Percentiles rank a stretch among this genome's conserved stretches.
These are phyloP conservation scores for Calonectria pauciramosa DNA, from an alignment of 2,329 filamentous ascomycete species.

Conservation along the genomic window DNA sequence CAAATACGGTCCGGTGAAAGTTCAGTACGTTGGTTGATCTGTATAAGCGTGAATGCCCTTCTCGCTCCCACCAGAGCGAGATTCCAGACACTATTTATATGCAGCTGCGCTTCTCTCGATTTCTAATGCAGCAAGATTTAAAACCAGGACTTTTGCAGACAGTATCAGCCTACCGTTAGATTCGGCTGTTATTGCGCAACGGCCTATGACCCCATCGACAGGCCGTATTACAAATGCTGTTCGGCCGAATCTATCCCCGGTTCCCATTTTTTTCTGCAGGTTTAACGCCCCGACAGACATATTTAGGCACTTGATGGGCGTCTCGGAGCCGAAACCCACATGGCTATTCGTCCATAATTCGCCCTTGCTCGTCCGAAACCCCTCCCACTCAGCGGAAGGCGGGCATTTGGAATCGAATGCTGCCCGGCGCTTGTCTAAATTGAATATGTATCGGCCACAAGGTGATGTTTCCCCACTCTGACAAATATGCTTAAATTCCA, in stretches of 20 bases:
- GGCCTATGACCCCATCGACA: not conserved
- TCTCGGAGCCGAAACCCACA: not conserved
- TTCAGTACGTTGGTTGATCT: not conserved
- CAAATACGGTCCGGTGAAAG: not conserved
- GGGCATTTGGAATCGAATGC: not conserved
- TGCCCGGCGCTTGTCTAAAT: not conserved
- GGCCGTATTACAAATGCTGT: not conserved
- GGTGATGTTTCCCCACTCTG: not conserved
- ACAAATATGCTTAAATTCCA: not conserved
- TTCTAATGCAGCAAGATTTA: not conserved
- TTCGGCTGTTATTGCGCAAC: not conserved
- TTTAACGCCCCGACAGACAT: too few relatives aligned
- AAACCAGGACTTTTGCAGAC: not conserved
- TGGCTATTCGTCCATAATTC: not conserved
- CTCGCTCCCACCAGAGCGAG: not conserved
- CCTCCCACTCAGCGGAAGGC: not conserved
- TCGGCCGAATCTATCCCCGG: not conserved
- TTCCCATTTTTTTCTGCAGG: not conserved
- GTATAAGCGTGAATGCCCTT: not conserved
- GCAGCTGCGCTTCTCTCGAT: not conserved
- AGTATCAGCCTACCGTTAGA: not conserved
- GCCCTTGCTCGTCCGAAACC: not conserved
- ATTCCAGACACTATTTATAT: not conserved
- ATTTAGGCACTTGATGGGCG: not conserved
- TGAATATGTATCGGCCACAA: not conserved